Evolutionary conservation across 1,139 yeast species (phyloP), one percentile per base, ranked within the genome.

Genomic region (Blastobotrys capitulatus): DNA sequence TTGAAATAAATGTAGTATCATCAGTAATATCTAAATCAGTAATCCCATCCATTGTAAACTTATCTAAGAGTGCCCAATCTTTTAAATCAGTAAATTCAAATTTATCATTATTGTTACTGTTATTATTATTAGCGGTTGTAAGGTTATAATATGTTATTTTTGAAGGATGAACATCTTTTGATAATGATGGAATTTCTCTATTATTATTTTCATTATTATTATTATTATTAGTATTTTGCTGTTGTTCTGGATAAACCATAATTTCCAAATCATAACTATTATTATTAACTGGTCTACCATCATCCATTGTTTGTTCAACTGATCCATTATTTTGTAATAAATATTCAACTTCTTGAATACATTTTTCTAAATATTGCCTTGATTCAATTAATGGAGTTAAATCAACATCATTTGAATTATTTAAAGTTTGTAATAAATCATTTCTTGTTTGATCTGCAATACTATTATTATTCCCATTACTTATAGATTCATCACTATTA

Each of bases 331-430:
- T 50, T 49, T 66, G 68, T 27, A 67, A 56, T 49, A 68, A 51
- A 44, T 60, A 62, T 35, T 65, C 66, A 19, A 67, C 69, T 46
- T 67, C 71, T 38, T 63, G 65, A 16, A 68, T 58, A 52, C 71
- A 66, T 47, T 61, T 60, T 41, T 65, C 68, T n/a, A 67, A 58
- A 46, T 63, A 63, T 47, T 60, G 58, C 5, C 68, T 52, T 2
- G 69, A 59, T 46, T 61, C 64, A 16, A 62, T 58, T 20, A 67
- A 52, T 2, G 63, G 65, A 2, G 58, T 41, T 39, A 64, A 40
- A 40, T 63, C 69, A 10, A 60, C 51, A 20, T 52, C 56, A 29
- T 27, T 42, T 35, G 38, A 18, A 16, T 18, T 37, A 19, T 20
- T 25, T 7, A 44, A 41, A 45, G 37, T 39, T 29, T 43, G 43